Evolutionary conservation across 768 basidiomycete genomes (phyloP), one percentile per base, ranked within the genome.

Genomic region (Strobilomyces echinocephalus): DNA sequence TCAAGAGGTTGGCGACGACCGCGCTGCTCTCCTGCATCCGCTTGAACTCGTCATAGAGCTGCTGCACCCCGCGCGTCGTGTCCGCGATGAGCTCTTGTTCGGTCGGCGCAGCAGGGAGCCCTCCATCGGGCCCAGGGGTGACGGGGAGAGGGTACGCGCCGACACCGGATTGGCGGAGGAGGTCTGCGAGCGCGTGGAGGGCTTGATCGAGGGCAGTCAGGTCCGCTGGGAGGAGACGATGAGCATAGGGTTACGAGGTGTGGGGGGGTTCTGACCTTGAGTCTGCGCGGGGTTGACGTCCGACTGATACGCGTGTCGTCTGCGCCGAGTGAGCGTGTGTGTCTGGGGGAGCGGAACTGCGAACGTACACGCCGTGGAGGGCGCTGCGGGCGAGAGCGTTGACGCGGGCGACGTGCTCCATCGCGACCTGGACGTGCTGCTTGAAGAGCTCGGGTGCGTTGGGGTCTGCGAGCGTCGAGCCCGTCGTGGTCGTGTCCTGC

Each of bases 371-470:
- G 41, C 77, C 78, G 14, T 69, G 64, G 28, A 83, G 60, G 9
- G 79, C 75, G 38, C 67, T 75, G 46, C 78, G 72, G 0, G 83
- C 79, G 3, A 80, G 67, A 2, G 65, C 64, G 55, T 81, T 79
- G 2, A 85, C 67, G 12, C 77, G 68, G 3, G 73, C 57, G 28
- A 84, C 74, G 18, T 81, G 77, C 36, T 78, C 75, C 50, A 77
- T 74, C 0, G 76, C 71, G 15, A 76, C 49, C 38, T 74, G 75
- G 1, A 84, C 55, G 62, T 82, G 83, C 47, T 80, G 78, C 56
- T 80, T 82, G 73, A 88, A 84, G n/a, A 75, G 52, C 26, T 79
- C 81, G 15, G 81, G 79, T 21, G 84, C 81, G 54, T 80, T 85
- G 15, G 76, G 78, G 54, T 86, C 84, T 7, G 52, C 55, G 46